Conservation (phyloP, 306 rosid species). For the Cucurbita pepo region DNA sequence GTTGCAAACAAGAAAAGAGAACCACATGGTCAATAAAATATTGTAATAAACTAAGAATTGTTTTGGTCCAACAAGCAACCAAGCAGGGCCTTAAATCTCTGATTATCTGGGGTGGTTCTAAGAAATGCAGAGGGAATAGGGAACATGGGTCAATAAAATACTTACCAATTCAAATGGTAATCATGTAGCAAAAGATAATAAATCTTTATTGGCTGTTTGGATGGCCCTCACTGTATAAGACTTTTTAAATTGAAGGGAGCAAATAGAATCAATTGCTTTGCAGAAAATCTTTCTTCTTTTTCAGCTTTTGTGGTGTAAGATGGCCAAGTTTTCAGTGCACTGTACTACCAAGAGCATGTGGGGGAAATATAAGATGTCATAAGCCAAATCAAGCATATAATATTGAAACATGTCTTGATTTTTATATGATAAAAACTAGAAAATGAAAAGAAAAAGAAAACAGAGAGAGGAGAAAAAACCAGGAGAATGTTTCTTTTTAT, state of each 20-base stretch:
- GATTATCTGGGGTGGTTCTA: background rate
- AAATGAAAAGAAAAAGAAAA: background rate
- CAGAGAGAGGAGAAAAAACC: background rate
- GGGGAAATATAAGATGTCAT: background rate
- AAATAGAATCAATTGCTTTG: background rate
- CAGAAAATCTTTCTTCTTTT: background rate
- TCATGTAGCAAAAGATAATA: background rate
- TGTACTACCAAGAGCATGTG: background rate
- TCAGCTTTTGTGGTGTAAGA: background rate
- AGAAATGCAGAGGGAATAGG: conserved; percentile 2
- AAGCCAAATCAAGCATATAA: background rate
- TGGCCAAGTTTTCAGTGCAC: background rate
- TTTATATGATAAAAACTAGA: background rate
- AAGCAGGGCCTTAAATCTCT: background rate
- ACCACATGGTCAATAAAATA: background rate
- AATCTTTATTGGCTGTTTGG: conserved; percentile 6
- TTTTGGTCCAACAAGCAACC: conserved; percentile 2
- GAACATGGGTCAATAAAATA: background rate
- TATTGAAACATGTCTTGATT: background rate
- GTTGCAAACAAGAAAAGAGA: background rate
- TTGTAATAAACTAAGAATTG: background rate
- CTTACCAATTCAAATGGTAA: background rate
- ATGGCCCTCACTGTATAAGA: background rate
- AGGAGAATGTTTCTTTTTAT: background rate
- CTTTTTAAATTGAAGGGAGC: background rate